Percentiles rank a stretch among this genome's conserved stretches.
These are phyloP conservation scores for Ambrosiella beaveri DNA, from an alignment of 2,329 filamentous ascomycete genomes.

Conservation along the genomic window DNA sequence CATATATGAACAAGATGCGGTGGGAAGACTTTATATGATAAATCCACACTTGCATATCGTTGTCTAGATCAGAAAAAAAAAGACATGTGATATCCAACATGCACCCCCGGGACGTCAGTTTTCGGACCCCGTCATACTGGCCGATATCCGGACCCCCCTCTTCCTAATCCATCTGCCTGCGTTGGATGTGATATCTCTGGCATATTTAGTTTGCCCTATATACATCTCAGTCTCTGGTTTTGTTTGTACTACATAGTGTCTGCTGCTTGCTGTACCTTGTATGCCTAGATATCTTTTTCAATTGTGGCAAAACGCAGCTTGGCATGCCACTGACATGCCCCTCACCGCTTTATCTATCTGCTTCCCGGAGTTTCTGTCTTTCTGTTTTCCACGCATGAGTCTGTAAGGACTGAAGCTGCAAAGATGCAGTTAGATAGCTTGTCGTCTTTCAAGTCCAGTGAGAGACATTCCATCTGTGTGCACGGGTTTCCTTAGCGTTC, in stretches of 20 bases:
- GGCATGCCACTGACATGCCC: neutral
- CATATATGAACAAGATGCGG: too few species aligned
- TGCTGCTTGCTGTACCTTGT: neutral
- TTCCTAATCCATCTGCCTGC: neutral
- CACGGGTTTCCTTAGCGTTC: too few species aligned
- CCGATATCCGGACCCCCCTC: neutral
- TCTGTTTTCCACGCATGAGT: neutral
- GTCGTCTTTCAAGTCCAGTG: too few species aligned
- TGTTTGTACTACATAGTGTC: neutral
- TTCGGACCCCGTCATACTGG: neutral
- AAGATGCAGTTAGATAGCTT: too few species aligned
- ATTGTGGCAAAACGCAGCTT: neutral
- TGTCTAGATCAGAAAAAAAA: neutral
- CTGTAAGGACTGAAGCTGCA: too few species aligned
- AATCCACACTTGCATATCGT: too few species aligned
- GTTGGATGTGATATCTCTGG: neutral
- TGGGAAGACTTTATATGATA: too few species aligned
- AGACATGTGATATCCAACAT: neutral
- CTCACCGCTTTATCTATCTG: neutral
- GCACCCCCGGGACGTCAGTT: neutral
- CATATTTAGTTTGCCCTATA: too few species aligned
- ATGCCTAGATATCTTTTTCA: neutral
- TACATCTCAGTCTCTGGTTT: neutral
- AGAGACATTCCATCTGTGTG: too few species aligned
- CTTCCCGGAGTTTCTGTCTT: neutral